Evolutionary conservation across 1,139 yeast genomes (phyloP), one percentile per base, ranked within the genome.

Genomic region (Lodderomyces orthopsilosis): DNA sequence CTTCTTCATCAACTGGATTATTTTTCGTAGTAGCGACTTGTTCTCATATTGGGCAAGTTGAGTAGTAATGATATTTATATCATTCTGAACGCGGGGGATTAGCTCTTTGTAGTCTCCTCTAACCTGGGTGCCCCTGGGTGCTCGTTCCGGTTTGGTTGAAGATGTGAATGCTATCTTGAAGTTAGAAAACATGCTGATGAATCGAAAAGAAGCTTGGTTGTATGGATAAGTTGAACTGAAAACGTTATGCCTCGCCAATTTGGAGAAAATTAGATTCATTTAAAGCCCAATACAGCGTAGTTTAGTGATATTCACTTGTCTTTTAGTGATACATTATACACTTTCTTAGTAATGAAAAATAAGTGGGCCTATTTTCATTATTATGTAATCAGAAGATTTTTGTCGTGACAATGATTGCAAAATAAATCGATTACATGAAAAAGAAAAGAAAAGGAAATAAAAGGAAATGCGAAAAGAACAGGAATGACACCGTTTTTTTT

Each of bases 31-130:
- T 33, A 61, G 43, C 1, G 49, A 35, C 17, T 56, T 55, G 38
- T 55, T 56, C 32, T 58, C 55, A 39, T 57, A 56, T 36, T 47
- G 51, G 34, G 50, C 51, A 34, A 61, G 52, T 40, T 60, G 62
- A 4, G 42, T 42, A 36, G 56, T 56, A 6, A 57, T 47, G 6
- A 45, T 46, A 9, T 44, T 35, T 21, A 59, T 57, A 38, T 59
- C 65, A 30, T 53, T 51, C 33, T 53, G 46, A 6, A 61, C 61
- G 36, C 46, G 52, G 22, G 54, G 53, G 9, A 56, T 55, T 27
- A 60, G 47, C 14, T 44, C 55, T 23, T 54, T 52, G 9, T 62
- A 56, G 6, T 58, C 42, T 0, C 64, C 64, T 13, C 43, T 41
- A 1, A 53, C 32, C 21, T 36, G 33, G 28, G 45, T 41, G 19